Conservation (phyloP, 2,329 filamentous ascomycete species). For the Ceratocystis cacaofunesta region DNA sequence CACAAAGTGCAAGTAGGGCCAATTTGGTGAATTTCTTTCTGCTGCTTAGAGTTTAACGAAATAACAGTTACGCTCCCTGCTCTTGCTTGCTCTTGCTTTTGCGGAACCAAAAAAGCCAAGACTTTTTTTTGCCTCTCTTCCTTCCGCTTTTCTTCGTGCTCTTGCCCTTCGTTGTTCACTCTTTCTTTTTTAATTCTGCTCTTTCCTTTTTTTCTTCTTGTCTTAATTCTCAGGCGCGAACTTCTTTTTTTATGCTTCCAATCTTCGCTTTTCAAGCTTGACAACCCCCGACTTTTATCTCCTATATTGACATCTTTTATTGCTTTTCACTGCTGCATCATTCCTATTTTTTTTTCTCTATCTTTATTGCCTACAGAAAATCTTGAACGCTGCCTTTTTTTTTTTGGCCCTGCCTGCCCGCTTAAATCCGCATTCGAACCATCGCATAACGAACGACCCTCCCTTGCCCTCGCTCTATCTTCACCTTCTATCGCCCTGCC, state of each 20-base stretch:
- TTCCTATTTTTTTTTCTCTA: background rate
- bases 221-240: background rate
- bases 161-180: background rate
- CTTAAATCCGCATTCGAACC: background rate
- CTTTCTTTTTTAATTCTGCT: background rate
- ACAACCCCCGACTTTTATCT: background rate
- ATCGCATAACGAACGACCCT: background rate
- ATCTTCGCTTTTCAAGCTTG: conserved; percentile 17
- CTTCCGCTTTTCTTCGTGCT: conserved; percentile 1
- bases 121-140: background rate
- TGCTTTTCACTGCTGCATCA: background rate
- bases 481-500: background rate
- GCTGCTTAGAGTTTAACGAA: background rate
- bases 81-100: conserved; percentile 1
- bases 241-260: background rate
- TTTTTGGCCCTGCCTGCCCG: background rate
- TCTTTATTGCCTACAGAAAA: background rate
- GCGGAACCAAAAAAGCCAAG: conserved; percentile 7
- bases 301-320: background rate
- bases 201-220: background rate
- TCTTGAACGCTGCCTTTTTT: background rate
- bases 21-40: too few species aligned
- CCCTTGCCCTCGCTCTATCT: background rate
- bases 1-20: too few species aligned
- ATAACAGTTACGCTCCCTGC: background rate